Evolutionary conservation across 177 flowering plant genomes (phyloP).

Genomic region (Tripterygium wilfordii): DNA sequence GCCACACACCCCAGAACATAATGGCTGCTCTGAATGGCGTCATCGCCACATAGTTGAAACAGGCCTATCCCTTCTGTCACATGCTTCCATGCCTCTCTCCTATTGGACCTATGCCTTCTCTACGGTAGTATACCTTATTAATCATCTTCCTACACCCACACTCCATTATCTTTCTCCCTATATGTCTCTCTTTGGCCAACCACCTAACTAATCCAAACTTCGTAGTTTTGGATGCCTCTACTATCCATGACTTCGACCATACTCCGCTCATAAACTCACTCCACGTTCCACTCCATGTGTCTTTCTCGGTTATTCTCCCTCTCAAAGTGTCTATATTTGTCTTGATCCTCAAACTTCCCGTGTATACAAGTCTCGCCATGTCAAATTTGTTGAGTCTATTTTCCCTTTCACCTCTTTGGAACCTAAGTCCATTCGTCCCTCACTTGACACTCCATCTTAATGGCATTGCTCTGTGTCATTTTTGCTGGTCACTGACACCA

Average conservation of each 20-base stretch:
- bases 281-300: neutral
- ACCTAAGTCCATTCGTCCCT: neutral
- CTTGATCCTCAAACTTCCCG: neutral
- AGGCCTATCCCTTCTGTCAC: no score
- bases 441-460: neutral
- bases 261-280: neutral
- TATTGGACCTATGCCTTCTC: neutral
- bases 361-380: neutral
- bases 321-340: neutral
- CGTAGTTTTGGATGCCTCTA: neutral
- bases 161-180: neutral
- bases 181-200: neutral
- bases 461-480: neutral
- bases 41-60: neutral
- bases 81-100: no score
- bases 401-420: neutral
- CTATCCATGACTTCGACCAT: neutral
- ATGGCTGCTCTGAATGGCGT: neutral
- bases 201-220: neutral
- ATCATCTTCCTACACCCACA: neutral
- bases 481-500: no score
- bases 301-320: neutral
- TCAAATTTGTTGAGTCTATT: neutral
- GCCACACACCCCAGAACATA: neutral
- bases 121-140: neutral